Evolutionary conservation across 495 filamentous ascomycete genomes (phyloP), one percentile per base, ranked within the genome.

Genomic region (Staphylotrichum longicolle): DNA sequence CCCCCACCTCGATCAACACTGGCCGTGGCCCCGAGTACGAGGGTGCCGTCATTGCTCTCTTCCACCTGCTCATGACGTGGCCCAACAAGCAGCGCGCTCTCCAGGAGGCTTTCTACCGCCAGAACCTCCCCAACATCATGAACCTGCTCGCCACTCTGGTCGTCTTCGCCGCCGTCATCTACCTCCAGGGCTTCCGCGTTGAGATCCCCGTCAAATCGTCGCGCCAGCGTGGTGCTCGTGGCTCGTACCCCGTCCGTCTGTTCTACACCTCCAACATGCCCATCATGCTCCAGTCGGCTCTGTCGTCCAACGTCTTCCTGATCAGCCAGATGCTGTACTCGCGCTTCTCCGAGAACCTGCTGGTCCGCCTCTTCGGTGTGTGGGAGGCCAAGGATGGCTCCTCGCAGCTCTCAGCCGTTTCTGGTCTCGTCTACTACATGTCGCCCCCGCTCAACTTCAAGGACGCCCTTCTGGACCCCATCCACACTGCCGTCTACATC

Each of bases 131-230:
- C 78, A 99, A 99, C 84, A 89, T 99, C 82, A 96, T 96, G 91
- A 98, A 97, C 82, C 85, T 99, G 60, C 76, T 99, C 61, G 89
- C 95, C 54, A 99, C 95, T 57, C 83, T 98, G 62, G 65, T 88
- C 64, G 89, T 99, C 74, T 99, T 99, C 79, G 90, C 89, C 63
- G 90, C 93, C 49, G 95, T 99, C 70, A 98, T 99, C 82, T 99
- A 99, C 80, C 91, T 99, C 60, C 95, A 99, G 78, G 95, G 95
- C 61, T 98, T 99, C 90, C 93, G 95, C 65, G 95, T 99, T 71
- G 95, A 99, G 78, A 98, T 99, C 74, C 95, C 95, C 63, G 95
- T 99, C 85, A 99, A 99, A 85, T 96, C 92, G 45, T 93, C 92
- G 62, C 92, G 93, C 80, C 95, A 98, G 81, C 91, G 95, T 82